A percentile compares a stretch with the other conserved stretches of the same genome.
Conservation (phyloP, 176 grass and related monocot genomes). For the Alopecurus myosuroides region DNA sequence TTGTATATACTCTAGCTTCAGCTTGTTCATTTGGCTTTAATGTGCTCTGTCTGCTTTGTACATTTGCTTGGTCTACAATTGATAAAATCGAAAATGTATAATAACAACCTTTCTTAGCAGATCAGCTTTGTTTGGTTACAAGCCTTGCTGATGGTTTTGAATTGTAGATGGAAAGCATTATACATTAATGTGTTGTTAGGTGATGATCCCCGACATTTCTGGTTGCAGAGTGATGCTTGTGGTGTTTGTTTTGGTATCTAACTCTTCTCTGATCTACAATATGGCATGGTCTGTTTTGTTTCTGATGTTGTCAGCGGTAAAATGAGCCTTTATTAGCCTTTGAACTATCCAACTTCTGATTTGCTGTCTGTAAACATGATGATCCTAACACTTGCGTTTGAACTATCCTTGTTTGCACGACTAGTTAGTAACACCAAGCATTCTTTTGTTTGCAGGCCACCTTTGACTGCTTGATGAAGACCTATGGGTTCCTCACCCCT, state of each 20-base stretch:
- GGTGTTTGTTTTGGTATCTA: neutral
- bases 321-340: too few relatives aligned
- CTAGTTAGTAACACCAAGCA: neutral
- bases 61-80: too few relatives aligned
- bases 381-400: too few relatives aligned
- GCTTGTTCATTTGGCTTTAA: too few relatives aligned
- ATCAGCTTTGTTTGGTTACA: neutral
- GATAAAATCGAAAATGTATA: too few relatives aligned
- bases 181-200: neutral
- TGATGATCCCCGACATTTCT: neutral
- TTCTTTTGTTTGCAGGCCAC: conserved; percentile 50
- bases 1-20: neutral
- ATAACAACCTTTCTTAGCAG: too few relatives aligned
- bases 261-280: neutral
- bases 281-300: neutral
- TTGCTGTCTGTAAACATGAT: too few relatives aligned
- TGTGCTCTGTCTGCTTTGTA: too few relatives aligned
- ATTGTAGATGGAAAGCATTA: neutral
- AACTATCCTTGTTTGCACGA: too few relatives aligned
- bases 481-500: conserved; percentile 82
- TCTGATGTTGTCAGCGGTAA: too few relatives aligned
- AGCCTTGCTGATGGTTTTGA: neutral
- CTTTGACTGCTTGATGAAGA: conserved; percentile 83
- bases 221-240: neutral
- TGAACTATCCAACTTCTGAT: too few relatives aligned